A percentile compares a stretch with the other conserved stretches of the same genome.
Conservation (phyloP, 192 early-diverging fungal species). For the Linnemannia exigua region DNA sequence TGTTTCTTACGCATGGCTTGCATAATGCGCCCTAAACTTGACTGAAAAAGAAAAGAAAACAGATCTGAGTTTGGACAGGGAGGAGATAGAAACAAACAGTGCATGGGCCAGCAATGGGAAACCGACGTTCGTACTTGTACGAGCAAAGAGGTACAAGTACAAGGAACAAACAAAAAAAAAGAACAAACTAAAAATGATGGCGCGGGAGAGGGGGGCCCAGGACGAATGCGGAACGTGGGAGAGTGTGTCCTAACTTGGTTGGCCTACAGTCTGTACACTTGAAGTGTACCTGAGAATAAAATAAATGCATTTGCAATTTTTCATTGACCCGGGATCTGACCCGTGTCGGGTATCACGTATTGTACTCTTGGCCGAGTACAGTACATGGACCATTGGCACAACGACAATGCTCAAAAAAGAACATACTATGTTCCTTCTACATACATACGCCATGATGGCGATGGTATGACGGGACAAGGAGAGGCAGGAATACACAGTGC, state of each 20-base stretch:
- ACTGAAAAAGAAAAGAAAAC: background rate
- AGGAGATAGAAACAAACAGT: background rate
- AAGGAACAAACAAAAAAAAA: background rate
- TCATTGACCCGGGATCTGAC: no score
- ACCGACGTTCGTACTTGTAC: background rate
- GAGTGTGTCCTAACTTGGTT: background rate
- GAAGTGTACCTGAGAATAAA: no score
- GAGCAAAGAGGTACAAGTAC: background rate
- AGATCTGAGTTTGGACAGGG: background rate
- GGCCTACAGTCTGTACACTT: background rate
- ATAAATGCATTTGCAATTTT: no score
- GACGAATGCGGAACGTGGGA: background rate
- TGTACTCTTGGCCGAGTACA: no score
- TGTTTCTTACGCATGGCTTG: background rate
- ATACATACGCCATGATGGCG: no score
- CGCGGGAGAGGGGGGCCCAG: background rate
- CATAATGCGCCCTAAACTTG: background rate
- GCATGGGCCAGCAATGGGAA: slow-evolving; percentile 4
- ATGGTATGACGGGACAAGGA: no score
- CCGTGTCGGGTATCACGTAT: no score
- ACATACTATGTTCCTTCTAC: no score
- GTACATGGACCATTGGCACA: no score
- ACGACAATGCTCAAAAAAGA: no score
- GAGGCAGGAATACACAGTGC: no score
- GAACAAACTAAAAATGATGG: background rate